These are phyloP conservation scores for Poteriospumella lacustris DNA, from an alignment of 108 stramenopile genomes.

Conservation along the genomic window DNA sequence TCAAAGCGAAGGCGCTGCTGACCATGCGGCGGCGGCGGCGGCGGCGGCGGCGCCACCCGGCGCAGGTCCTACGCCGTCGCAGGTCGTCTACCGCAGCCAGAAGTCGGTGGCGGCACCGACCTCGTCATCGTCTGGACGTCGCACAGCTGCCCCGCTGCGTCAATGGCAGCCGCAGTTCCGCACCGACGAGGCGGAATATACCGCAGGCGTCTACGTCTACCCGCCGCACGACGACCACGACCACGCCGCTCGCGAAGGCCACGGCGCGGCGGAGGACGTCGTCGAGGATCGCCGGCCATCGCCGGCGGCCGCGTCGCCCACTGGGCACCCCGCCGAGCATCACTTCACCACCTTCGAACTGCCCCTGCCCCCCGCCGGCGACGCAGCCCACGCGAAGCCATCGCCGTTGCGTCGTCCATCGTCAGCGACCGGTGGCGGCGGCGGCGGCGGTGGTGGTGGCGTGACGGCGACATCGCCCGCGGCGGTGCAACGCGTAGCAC, in stretches of 20 bases:
- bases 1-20: neutral
- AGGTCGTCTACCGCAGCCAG: neutral
- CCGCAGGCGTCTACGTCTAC: neutral
- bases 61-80: neutral
- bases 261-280: neutral
- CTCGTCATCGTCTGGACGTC: neutral
- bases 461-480: no score
- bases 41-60: neutral
- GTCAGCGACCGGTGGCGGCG: no score
- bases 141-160: neutral
- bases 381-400: neutral
- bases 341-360: neutral
- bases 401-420: neutral
- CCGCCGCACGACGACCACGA: neutral
- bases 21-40: neutral
- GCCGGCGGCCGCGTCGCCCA: neutral
- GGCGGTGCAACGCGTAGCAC: no score
- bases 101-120: neutral
- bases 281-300: neutral
- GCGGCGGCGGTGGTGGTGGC: no score
- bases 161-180: neutral
- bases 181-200: neutral
- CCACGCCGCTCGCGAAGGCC: no score
- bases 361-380: neutral
- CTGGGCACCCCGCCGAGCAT: neutral